These are phyloP conservation scores for Acanthamoeba culbertsoni DNA, from an alignment of 208 protist genomes.

Conservation along the genomic window DNA sequence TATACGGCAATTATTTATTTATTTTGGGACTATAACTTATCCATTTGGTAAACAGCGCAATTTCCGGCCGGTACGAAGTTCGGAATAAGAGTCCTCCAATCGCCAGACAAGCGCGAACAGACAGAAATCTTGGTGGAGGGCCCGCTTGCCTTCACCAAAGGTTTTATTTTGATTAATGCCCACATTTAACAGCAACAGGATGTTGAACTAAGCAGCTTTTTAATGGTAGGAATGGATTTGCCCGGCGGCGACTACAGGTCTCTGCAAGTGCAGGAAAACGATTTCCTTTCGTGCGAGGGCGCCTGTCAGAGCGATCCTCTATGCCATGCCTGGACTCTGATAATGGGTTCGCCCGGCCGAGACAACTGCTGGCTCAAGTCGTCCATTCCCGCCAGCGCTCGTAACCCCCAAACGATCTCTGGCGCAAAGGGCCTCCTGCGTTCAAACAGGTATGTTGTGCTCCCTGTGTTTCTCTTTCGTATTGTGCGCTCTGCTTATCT, in stretches of 20 bases:
- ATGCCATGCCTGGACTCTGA: neutral
- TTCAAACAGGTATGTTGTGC: neutral
- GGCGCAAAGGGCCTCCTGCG: neutral
- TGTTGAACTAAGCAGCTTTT: no score
- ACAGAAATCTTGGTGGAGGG: neutral
- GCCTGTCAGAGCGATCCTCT: neutral
- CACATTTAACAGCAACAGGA: neutral
- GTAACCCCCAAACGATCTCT: neutral
- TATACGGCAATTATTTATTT: neutral
- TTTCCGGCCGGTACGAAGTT: neutral
- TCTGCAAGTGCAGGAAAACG: neutral
- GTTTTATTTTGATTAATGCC: neutral
- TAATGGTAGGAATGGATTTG: neutral
- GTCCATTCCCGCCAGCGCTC: neutral
- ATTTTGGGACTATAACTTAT: neutral
- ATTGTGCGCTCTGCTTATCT: no score
- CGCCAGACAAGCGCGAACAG: neutral
- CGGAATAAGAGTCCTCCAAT: neutral
- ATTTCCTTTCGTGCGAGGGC: neutral
- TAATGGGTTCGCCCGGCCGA: neutral
- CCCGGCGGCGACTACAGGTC: slow-evolving; percentile 13
- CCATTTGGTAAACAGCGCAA: neutral
- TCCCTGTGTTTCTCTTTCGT: neutral
- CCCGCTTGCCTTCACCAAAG: neutral
- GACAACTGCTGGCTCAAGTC: slow-evolving; percentile 11